phyloP scores from a whole-genome alignment of 805 yeast species.

The Hagleromyces aurorensis region DNA sequence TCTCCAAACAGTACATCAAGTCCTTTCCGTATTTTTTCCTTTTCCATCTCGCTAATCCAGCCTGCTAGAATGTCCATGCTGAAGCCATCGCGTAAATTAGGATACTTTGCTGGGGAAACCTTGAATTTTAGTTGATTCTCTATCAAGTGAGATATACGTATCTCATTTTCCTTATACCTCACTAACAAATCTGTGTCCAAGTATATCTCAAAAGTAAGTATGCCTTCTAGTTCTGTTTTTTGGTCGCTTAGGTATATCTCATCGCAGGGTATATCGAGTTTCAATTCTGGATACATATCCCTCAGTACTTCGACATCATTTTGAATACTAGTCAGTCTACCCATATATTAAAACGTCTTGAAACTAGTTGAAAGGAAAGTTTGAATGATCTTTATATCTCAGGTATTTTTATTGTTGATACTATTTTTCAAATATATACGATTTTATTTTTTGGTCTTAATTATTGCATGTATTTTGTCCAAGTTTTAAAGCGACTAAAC shows the following conservation, averaged over 20 bases:
- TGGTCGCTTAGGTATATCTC: slow-evolving; percentile 1
- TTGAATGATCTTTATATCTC: too few species aligned
- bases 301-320: slow-evolving; percentile 20
- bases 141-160: slow-evolving; percentile 10
- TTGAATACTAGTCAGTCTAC: slow-evolving; percentile 8
- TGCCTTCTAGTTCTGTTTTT: slow-evolving; percentile 9
- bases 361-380: too few species aligned
- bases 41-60: slow-evolving; percentile 27
- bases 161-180: slow-evolving; percentile 4
- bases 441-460: too few species aligned
- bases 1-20: slow-evolving; percentile 32
- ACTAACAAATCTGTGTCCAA: slow-evolving; percentile 10
- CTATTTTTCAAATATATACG: too few species aligned
- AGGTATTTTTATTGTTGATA: too few species aligned
- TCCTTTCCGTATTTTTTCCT: slow-evolving; percentile 10
- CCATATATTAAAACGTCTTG: too few species aligned
- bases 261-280: slow-evolving; percentile 4
- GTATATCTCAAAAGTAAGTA: slow-evolving; percentile 12
- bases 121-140: slow-evolving; percentile 12
- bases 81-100: slow-evolving; percentile 12
- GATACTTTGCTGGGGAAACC: slow-evolving; percentile 14
- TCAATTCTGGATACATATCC: slow-evolving; percentile 29
- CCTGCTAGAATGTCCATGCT: slow-evolving; percentile 20
- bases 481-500: too few species aligned
- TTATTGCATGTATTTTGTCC: too few species aligned